Base-by-base conservation (phyloP, 2,329 filamentous ascomycete species). In the Colletotrichum noveboracense region DNA sequence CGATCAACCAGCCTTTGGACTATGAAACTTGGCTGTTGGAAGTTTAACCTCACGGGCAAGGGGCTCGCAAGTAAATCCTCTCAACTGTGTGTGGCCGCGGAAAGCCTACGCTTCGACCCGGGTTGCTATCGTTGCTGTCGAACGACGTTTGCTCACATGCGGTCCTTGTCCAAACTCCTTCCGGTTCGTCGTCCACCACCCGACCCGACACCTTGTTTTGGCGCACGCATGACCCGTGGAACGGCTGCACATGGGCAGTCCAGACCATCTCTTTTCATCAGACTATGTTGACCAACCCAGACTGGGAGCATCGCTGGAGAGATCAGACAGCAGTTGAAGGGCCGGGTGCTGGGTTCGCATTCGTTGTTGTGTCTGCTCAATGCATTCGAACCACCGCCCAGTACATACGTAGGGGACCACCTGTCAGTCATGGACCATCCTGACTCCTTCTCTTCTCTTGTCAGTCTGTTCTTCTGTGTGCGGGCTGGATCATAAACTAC, bases 1-100 rank as follows among this genome's bases (percentile, higher is more conserved):
- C 70, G 36, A 66, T 73, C 64, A 52, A 52, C 70, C 70, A 52
- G 56, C 58, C 70, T 30, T 73, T 56, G 43, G 48, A 68, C 28
- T 76, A 16, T 76, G 74, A 73, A 75, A 69, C 64, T 69, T 76
- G 70, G 58, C 58, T 61, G 74, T 69, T 76, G 64, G 74, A 74
- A 69, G 74, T 69, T 55, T 24, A 74, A 69, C 34, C 60, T 73
- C 34, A 32, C 28, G 26, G 68, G 34, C 48, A 67, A 65, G 64
- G 65, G 34, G 14, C 43, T 76, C 65, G 48, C 48, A 65, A 68
- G 70, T 65, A 69, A 38, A 60, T 1, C 58, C 58, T 65, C 21
- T 26, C 66, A 6, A 55, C 56, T 30, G 26, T 21, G n/a, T 52
- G 18, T 58, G 34, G n/a, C 43, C 21, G 48, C 48, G 48, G 58